phyloP scores from a whole-genome alignment of 305 asterid species.

The Withania somnifera region DNA sequence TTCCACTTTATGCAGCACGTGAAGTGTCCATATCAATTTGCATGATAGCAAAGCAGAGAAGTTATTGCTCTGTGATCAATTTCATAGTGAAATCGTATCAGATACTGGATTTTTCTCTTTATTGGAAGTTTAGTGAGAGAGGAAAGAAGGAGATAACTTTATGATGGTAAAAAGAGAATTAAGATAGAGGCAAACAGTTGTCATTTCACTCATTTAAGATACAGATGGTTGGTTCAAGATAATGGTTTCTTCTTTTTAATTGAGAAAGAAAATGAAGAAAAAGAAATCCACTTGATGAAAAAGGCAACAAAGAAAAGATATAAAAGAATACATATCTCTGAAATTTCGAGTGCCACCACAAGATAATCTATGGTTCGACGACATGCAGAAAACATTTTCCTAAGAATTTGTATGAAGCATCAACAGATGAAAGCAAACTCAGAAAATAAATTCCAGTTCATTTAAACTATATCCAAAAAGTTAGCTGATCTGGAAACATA shows the following conservation, averaged over 20 bases:
- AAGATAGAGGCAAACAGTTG: not conserved
- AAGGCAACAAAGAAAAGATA: not conserved
- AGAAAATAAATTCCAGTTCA: not conserved
- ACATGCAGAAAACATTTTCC: not conserved
- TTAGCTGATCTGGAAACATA: constrained; percentile 5
- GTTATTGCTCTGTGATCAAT: not conserved
- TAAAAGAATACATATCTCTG: not conserved
- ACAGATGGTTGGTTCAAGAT: not conserved
- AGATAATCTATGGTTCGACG: not conserved
- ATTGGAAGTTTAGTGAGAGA: not conserved
- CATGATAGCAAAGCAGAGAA: not conserved
- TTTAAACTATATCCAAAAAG: not conserved
- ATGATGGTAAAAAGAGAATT: not conserved
- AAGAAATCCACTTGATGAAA: not conserved
- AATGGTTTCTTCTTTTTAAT: not conserved
- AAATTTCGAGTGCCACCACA: not conserved
- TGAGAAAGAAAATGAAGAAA: not conserved
- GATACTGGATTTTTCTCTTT: not conserved
- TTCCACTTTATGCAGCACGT: not conserved
- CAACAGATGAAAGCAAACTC: not conserved
- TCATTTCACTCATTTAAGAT: not conserved
- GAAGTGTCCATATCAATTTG: not conserved
- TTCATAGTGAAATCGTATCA: not conserved
- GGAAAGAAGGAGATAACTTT: not conserved
- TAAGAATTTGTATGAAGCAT: not conserved